These are phyloP conservation scores for Auxenochlorella pyrenoidosa DNA, from an alignment of 139 green algal species.

Conservation along the genomic window DNA sequence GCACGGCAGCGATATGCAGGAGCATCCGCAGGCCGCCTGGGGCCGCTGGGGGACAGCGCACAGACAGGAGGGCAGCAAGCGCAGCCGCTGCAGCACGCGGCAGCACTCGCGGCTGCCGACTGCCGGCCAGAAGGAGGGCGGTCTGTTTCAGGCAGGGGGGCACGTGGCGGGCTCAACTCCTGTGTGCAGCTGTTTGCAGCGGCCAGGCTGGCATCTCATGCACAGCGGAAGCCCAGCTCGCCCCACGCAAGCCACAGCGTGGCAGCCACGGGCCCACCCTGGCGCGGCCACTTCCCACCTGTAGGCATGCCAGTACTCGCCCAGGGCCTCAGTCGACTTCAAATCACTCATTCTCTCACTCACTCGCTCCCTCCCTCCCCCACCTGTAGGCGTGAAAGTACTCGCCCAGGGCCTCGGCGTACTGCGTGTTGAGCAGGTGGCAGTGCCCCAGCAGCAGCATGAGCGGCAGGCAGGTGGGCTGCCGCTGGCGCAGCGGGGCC, in stretches of 20 bases:
- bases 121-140: too few species aligned
- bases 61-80: too few species aligned
- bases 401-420: constrained; percentile 63
- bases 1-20: not conserved
- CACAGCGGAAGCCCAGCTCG: not conserved
- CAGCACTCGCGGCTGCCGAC: not conserved
- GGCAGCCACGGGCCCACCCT: too few species aligned
- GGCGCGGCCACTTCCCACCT: too few species aligned
- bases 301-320: constrained; percentile 79
- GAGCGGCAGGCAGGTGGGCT: constrained; percentile 60
- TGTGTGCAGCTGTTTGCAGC: too few species aligned
- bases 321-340: constrained; percentile 65
- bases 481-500: constrained; percentile 30
- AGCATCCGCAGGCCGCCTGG: not conserved
- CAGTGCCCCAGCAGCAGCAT: constrained; percentile 68
- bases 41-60: too few species aligned
- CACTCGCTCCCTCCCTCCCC: too few species aligned
- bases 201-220: too few species aligned
- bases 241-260: not conserved
- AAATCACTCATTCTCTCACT: too few species aligned
- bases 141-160: too few species aligned
- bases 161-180: too few species aligned
- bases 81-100: not conserved
- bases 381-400: constrained; percentile 74
- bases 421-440: constrained; percentile 44